These are phyloP conservation scores for Carex parvula DNA, from an alignment of 176 grass and related monocot genomes.

Conservation along the genomic window DNA sequence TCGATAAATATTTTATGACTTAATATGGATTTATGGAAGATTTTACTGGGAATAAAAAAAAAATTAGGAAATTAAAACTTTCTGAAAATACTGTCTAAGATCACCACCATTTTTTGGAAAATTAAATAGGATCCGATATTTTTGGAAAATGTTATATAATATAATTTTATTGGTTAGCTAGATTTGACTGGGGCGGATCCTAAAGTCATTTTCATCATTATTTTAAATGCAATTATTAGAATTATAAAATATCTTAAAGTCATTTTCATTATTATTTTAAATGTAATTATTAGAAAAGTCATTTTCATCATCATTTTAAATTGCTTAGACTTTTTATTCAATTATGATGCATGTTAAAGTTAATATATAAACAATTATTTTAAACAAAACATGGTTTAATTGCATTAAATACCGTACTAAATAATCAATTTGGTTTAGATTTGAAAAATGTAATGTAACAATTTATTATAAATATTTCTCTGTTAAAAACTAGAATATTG, in stretches of 20 bases:
- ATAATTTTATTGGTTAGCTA: too few relatives aligned
- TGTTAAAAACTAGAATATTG: too few relatives aligned
- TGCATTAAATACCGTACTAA: not conserved
- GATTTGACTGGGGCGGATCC: too few relatives aligned
- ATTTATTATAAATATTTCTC: too few relatives aligned
- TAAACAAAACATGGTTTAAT: not conserved
- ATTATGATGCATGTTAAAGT: not conserved
- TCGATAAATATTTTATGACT: not conserved
- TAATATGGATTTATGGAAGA: not conserved
- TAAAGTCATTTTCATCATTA: not conserved
- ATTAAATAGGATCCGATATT: too few relatives aligned
- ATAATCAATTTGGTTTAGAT: not conserved
- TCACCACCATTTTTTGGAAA: too few relatives aligned
- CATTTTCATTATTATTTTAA: not conserved
- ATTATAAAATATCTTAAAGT: not conserved
- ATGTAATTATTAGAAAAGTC: not conserved
- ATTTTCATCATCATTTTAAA: not conserved
- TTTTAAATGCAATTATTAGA: too few relatives aligned
- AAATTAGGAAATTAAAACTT: not conserved
- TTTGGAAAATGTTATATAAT: too few relatives aligned
- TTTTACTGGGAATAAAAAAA: too few relatives aligned
- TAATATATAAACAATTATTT: too few relatives aligned
- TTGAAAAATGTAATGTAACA: too few relatives aligned
- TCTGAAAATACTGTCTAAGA: too few relatives aligned
- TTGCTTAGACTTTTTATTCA: not conserved